Evolutionary conservation across 192 early-diverging fungal genomes (phyloP).

Genomic region (Borealophlyctis nickersoniae): DNA sequence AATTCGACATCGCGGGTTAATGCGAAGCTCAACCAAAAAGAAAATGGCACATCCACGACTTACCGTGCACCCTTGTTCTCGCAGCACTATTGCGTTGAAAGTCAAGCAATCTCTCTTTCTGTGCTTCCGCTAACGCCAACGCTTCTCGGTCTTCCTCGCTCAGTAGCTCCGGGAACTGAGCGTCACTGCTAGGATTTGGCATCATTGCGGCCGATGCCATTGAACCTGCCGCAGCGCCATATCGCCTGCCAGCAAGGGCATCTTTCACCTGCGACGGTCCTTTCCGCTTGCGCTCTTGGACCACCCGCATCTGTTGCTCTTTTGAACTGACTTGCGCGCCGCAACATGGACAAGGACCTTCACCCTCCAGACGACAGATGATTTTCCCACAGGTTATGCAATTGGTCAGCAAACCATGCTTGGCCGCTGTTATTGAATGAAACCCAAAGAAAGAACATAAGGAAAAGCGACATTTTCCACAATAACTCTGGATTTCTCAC

Average conservation of each 20-base stretch:
- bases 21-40: no score
- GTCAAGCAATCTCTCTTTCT: slow-evolving; percentile 39
- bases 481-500: no score
- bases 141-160: slow-evolving; percentile 31
- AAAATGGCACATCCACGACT: slow-evolving; percentile 3
- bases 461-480: no score
- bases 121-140: slow-evolving; percentile 33
- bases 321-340: slow-evolving; percentile 35
- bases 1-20: no score
- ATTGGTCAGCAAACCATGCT: slow-evolving; percentile 45
- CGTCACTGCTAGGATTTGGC: slow-evolving; percentile 5
- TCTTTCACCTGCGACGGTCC: slow-evolving; percentile 17
- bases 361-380: slow-evolving; percentile 43
- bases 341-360: slow-evolving; percentile 43
- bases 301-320: slow-evolving; percentile 34
- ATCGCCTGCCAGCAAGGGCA: slow-evolving; percentile 22
- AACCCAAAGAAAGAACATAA: slow-evolving; percentile 7
- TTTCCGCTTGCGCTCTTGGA: slow-evolving; percentile 19
- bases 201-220: slow-evolving; percentile 16
- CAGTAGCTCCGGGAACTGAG: slow-evolving; percentile 30
- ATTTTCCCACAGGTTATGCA: slow-evolving; percentile 50
- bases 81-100: slow-evolving; percentile 41
- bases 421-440: slow-evolving; percentile 26
- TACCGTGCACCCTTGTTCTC: slow-evolving; percentile 46
- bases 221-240: slow-evolving; percentile 28